Evolutionary conservation across 257 asterid genomes (phyloP).

Genomic region (Primulina eburnea): DNA sequence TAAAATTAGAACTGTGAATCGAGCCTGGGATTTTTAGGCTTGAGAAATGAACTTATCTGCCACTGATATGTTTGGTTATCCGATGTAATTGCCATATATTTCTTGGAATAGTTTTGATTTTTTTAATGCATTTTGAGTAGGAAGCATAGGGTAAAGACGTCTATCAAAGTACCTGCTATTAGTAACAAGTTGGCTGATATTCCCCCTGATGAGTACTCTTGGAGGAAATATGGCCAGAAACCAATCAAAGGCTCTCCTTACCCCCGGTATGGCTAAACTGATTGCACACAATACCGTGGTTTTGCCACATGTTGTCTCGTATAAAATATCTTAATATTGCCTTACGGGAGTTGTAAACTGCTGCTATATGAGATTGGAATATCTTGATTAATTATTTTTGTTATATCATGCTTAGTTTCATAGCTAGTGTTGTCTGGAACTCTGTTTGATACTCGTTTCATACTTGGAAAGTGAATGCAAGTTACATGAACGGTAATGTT

Average conservation of each 20-base stretch:
- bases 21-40: not conserved
- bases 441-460: not conserved
- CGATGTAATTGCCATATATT: not conserved
- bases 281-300: not conserved
- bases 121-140: constrained; percentile 24
- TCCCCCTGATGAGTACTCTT: constrained; percentile 70
- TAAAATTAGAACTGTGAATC: not conserved
- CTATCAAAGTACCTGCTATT: constrained; percentile 68
- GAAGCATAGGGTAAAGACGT: constrained; percentile 67
- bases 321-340: not conserved
- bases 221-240: constrained; percentile 85
- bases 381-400: not conserved
- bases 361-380: not conserved
- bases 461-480: not conserved
- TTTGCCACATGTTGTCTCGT: not conserved
- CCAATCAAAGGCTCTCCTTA: constrained; percentile 85
- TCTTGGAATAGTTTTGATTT: not conserved
- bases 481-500: not conserved
- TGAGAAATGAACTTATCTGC: not conserved
- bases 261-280: constrained; percentile 46
- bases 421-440: not conserved
- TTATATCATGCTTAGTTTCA: not conserved
- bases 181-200: constrained; percentile 77
- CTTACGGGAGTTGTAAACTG: constrained; percentile 1
- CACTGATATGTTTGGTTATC: not conserved